Base-by-base conservation (phyloP, 1,284 basidiomycete species). In the Cutaneotrichosporon sp. region DNA sequence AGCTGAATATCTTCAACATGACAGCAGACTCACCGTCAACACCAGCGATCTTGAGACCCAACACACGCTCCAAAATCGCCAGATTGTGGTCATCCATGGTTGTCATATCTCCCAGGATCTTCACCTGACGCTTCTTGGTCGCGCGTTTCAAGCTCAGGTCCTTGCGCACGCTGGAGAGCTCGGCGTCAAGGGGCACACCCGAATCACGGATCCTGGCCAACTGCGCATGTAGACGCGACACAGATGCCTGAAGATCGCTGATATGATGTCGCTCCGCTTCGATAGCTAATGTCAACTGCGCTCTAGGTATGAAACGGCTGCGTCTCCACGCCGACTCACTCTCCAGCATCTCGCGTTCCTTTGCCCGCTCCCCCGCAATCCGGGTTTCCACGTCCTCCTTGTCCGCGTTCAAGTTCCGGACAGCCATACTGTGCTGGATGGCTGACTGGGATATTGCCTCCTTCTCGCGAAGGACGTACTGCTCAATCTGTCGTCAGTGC, bases 11-110 rank as follows among this genome's bases (percentile, higher is more conserved):
- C 42, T 7, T 33, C 12, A 24, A 22, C 37, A 11, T 1, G 1
- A 16, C 12, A 4, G 19, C 20, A 14, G n/a, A 70, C 76, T 53
- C 54, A 78, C 78, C 77, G 60, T 83, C 82, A 22, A 90, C 81
- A 26, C 88, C 88, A 68, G 90, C 85, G 14, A 92, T 79, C 16
- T 78, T 74, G 68, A 83, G 86, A 11, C 81, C 80, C 12, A 89
- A 74, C 32, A 78, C 73, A 4, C 77, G 75, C 75, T 90, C 82
- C 57, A 83, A 80, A 5, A 75, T 78, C 0, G 74, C 67, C 10
- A 88, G 72, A 61, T 89, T 84, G 0, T 81, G 79, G 0, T 77
- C 72, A 12, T 83, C 75, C 26, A 75, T 72, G 2, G 80, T 75
- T n/a, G 83, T 82, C 64, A 85, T 79, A 1, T 76, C 72, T n/a